A percentile compares a stretch with the other conserved stretches of the same genome.
phyloP scores from a whole-genome alignment of 169 alveolate species.

The Plasmodium chabaudi region DNA sequence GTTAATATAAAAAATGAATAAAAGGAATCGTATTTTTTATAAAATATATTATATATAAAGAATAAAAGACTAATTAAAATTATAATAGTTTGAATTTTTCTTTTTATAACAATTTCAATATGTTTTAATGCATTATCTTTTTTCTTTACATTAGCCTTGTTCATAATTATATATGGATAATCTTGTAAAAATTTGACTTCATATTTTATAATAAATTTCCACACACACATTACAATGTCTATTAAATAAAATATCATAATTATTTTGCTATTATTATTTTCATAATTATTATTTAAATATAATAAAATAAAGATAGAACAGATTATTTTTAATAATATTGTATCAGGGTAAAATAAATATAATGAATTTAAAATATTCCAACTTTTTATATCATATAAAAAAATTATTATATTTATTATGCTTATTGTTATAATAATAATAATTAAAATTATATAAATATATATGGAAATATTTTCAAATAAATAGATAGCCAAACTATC shows the following conservation, averaged over 20 bases:
- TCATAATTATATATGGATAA: constrained; percentile 29
- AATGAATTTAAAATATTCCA: constrained; percentile 12
- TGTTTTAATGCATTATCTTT: neutral
- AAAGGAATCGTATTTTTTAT: constrained; percentile 23
- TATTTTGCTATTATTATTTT: constrained; percentile 6
- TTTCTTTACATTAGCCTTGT: neutral
- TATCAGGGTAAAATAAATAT: constrained; percentile 7
- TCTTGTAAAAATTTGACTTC: constrained; percentile 7
- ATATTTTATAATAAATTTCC: constrained; percentile 9
- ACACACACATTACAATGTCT: constrained; percentile 26
- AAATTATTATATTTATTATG: constrained; percentile 9
- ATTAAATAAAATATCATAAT: constrained; percentile 29
- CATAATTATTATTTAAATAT: constrained; percentile 33
- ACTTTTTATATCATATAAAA: constrained; percentile 11
- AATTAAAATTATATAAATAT: constrained; percentile 19
- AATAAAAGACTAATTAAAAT: neutral
- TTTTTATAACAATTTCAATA: constrained; percentile 21
- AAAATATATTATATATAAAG: constrained; percentile 26
- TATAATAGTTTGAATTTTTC: constrained; percentile 10
- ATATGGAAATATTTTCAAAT: constrained; percentile 19
- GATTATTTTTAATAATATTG: constrained; percentile 5
- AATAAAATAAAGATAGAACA: constrained; percentile 21
- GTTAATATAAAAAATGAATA: constrained; percentile 23
- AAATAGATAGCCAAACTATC: constrained; percentile 21
- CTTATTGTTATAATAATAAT: constrained; percentile 14